Base-by-base conservation (phyloP, 257 asterid genomes). In the Petunia secreta region DNA sequence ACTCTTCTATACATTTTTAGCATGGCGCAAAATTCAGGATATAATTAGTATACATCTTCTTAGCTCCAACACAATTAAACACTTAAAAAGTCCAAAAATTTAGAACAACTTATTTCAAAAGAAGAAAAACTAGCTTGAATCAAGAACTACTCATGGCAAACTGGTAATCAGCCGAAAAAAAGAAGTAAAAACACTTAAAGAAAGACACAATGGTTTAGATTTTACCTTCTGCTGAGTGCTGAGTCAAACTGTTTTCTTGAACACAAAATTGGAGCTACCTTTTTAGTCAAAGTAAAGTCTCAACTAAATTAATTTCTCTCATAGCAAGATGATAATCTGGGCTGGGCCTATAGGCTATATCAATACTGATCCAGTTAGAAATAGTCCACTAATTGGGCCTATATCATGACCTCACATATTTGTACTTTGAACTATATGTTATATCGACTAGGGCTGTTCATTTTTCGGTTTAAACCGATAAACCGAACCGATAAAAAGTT, bases 321-420 rank as follows among this genome's bases (percentile, higher is more conserved):
- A 4, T 25, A 46, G 52, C 8, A 46, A 46, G 52, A 3, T 5
- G 7, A 46, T 46, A 0, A 25, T 25, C 25, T 25, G 25, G 25
- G 25, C 25, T 25, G 25, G 25, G 25, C 25, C 25, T 25, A 25
- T 62, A 16, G 55, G 4, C 55, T 50, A 50, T 50, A 50, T 50
- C 14, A 50, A 8, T 50, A 14, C 55, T 9, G 14, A 50, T 50
- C 55, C 55, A 50, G 55, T 50, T 11, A 8, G 0, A 8, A 50
- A 50, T 52, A 52, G 57, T 52, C 57, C 57, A 52, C 15, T 52
- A 52, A n/a, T 16, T 69, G 59, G 77, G 59, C 77, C 77, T 46
- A 34, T 25, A 25, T 25, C 25, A 25, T 25, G 25, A 0, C 25
- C 25, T 25, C 25, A 25, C 25, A 25, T 25, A 25, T 25, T 25